Percentiles rank a stretch among this genome's conserved stretches.
These are phyloP conservation scores for Deinandra increscens DNA, from an alignment of 129 eudicot genomes.

Conservation along the genomic window DNA sequence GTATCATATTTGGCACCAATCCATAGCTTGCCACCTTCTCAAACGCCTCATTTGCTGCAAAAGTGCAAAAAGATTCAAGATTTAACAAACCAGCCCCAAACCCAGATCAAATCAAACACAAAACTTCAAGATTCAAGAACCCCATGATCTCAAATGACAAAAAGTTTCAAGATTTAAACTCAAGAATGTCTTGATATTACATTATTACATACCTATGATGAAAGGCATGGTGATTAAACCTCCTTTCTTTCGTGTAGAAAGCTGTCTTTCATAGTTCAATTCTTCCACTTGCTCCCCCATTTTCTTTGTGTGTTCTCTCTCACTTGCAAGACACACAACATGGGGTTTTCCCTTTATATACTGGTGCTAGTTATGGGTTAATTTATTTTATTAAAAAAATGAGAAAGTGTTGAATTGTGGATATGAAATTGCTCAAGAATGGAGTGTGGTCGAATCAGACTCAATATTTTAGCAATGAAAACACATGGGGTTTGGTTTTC, in stretches of 20 bases:
- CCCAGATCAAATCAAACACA: constrained; percentile 13
- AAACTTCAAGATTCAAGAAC: constrained; percentile 19
- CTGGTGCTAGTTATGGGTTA: constrained; percentile 36
- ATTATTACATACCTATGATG: constrained; percentile 58
- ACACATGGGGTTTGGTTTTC: constrained; percentile 40
- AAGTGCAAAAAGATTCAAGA: constrained; percentile 25
- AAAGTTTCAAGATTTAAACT: neutral
- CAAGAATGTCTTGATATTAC: neutral
- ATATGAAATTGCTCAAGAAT: constrained; percentile 30
- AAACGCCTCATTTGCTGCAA: constrained; percentile 78
- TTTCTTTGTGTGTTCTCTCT: constrained; percentile 13
- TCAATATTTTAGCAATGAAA: constrained; percentile 28
- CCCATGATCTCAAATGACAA: constrained; percentile 15
- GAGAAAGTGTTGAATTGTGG: constrained; percentile 16
- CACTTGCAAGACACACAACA: constrained; percentile 24
- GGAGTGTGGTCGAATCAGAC: constrained; percentile 25
- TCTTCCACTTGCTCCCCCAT: constrained; percentile 38
- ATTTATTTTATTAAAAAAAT: constrained; percentile 11
- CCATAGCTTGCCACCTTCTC: constrained; percentile 97
- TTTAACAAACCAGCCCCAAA: neutral
- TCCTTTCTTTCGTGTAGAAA: constrained; percentile 51
- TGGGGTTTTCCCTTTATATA: constrained; percentile 31
- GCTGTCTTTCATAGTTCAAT: constrained; percentile 29
- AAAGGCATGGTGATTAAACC: constrained; percentile 88
- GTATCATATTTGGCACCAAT: constrained; percentile 70